Conservation (phyloP, 2,329 filamentous ascomycete genomes). For the Claviceps sorghi region DNA sequence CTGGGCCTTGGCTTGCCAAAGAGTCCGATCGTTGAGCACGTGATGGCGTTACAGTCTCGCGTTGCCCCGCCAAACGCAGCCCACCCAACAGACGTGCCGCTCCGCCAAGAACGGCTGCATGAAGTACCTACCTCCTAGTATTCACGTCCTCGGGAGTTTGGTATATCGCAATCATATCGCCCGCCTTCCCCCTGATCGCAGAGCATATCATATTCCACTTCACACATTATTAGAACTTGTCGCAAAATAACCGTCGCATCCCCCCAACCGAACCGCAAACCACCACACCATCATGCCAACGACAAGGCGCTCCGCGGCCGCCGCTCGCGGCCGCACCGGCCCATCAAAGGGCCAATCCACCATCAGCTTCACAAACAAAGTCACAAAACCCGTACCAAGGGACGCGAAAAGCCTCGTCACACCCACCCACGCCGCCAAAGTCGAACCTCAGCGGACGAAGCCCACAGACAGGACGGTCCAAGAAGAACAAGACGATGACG, state of each 20-base stretch:
- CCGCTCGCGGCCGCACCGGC: conserved; percentile 19
- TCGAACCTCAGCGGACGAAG: conserved; percentile 15
- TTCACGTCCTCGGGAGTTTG: neutral
- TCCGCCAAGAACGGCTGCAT: neutral
- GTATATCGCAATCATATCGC: neutral
- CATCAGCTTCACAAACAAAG: conserved; percentile 41
- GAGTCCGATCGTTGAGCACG: conserved; percentile 21
- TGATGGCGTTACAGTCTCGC: conserved; percentile 33
- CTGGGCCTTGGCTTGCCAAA: neutral
- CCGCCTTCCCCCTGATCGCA: neutral
- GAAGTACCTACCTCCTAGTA: neutral
- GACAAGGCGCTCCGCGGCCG: conserved; percentile 33
- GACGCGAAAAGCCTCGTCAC: conserved; percentile 28
- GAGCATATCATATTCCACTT: neutral
- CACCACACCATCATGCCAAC: conserved; percentile 27
- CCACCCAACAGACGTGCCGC: neutral
- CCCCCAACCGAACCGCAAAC: neutral
- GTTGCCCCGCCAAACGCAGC: conserved; percentile 39
- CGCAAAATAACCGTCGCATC: neutral
- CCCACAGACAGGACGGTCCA: conserved; percentile 7
- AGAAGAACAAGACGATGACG: conserved; percentile 11
- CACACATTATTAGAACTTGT: neutral
- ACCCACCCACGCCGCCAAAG: conserved; percentile 19
- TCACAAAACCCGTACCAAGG: conserved; percentile 38
- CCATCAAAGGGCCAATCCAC: conserved; percentile 36